Conservation (phyloP, 2,329 filamentous ascomycete species). For the Aspergillus vadensis region DNA sequence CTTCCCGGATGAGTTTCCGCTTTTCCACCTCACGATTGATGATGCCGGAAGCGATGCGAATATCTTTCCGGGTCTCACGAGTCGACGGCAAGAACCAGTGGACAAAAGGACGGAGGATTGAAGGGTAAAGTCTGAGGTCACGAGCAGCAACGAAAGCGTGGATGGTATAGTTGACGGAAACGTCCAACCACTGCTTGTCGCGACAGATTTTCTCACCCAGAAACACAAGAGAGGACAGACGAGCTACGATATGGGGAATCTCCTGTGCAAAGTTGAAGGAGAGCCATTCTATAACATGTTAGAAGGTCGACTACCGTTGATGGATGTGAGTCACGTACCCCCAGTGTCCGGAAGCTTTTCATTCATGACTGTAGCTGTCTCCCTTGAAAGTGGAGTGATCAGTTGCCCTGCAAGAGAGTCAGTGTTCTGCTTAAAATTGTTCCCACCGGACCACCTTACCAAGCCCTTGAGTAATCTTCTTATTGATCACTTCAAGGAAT, state of each 20-base stretch:
- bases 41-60: conserved; percentile 42
- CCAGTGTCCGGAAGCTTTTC: conserved; percentile 27
- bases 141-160: conserved; percentile 30
- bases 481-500: conserved; percentile 29
- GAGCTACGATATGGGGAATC: conserved; percentile 55
- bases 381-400: conserved; percentile 29
- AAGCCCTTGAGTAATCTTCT: conserved; percentile 35
- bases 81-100: conserved; percentile 50
- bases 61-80: conserved; percentile 40
- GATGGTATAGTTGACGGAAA: conserved; percentile 26
- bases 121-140: conserved; percentile 48
- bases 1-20: conserved; percentile 23
- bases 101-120: conserved; percentile 44
- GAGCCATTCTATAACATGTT: conserved; percentile 53
- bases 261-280: conserved; percentile 57
- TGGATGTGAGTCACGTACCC: conserved; percentile 23
- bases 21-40: conserved; percentile 30
- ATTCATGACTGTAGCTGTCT: conserved; percentile 27
- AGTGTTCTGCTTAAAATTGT: no score
- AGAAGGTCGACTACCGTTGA: background rate
- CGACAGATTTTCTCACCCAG: conserved; percentile 56
- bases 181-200: conserved; percentile 56
- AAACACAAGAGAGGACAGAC: conserved; percentile 57
- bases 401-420: conserved; percentile 23
- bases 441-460: conserved; percentile 19